A percentile compares a stretch with the other conserved stretches of the same genome.
These are phyloP conservation scores for Osmanthus fragrans DNA, from an alignment of 257 asterid species.

Conservation along the genomic window DNA sequence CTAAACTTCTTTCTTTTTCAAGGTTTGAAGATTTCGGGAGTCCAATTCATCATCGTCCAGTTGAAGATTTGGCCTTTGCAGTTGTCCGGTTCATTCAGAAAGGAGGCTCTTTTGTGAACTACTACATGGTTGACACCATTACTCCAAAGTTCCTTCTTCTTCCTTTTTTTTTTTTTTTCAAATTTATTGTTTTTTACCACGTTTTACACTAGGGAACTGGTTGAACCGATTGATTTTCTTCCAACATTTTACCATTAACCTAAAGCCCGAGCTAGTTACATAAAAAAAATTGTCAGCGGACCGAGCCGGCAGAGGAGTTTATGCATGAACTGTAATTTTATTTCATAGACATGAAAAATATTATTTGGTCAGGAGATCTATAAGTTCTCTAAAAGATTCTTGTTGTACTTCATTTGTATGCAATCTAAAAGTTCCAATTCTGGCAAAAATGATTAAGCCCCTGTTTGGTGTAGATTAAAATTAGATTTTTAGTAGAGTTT, in stretches of 20 bases:
- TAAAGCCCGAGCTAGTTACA: too few relatives aligned
- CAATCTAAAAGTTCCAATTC: background rate
- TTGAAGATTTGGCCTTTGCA: constrained; percentile 91
- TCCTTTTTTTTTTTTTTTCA: background rate
- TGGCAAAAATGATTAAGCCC: background rate
- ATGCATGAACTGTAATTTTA: background rate
- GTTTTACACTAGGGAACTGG: background rate
- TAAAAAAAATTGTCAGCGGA: too few relatives aligned
- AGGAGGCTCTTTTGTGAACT: constrained; percentile 95
- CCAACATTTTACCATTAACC: too few relatives aligned
- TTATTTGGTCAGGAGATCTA: background rate
- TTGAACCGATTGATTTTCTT: too few relatives aligned
- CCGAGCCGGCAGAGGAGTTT: too few relatives aligned
- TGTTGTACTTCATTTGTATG: background rate
- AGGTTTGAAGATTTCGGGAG: constrained; percentile 95
- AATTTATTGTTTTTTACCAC: background rate
- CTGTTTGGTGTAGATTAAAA: too few relatives aligned
- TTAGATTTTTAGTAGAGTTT: too few relatives aligned
- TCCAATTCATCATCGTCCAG: constrained; percentile 90
- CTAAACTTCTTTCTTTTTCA: background rate
- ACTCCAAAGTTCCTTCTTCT: background rate
- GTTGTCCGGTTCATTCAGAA: constrained; percentile 88
- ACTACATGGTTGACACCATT: constrained; percentile 67
- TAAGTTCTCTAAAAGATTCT: background rate
- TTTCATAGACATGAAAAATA: background rate